Percentiles rank a stretch among this genome's conserved stretches.
phyloP scores from a whole-genome alignment of 176 grass and related monocot genomes.

The Zoysia pacifica region DNA sequence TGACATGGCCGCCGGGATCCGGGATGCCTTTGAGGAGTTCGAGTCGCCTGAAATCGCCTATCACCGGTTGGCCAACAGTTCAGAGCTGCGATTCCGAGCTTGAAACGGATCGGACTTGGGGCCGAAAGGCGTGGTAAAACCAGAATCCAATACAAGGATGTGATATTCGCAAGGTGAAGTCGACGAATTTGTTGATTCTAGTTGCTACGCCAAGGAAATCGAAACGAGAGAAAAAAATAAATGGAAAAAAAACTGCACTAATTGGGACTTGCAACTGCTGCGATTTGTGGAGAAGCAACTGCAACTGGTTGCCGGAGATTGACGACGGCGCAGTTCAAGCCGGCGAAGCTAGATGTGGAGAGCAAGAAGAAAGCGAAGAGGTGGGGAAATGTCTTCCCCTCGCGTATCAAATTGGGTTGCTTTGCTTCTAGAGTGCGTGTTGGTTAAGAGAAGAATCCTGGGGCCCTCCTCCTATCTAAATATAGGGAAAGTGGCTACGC shows the following conservation, averaged over 20 bases:
- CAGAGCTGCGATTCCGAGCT: not conserved
- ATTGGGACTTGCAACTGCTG: not conserved
- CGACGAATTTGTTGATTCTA: conserved; percentile 31
- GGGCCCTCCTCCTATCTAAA: conserved; percentile 39
- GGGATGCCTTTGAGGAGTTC: conserved; percentile 29
- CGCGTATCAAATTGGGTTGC: conserved; percentile 42
- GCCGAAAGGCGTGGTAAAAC: not conserved
- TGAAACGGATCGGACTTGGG: not conserved
- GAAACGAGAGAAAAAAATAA: not conserved
- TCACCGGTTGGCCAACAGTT: not conserved
- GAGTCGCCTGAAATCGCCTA: conserved; percentile 1
- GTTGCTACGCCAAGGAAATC: not conserved
- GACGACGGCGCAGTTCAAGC: not conserved
- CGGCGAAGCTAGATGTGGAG: conserved; percentile 8
- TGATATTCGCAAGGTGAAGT: conserved; percentile 9
- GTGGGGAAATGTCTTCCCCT: conserved; percentile 39
- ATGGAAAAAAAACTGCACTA: not conserved
- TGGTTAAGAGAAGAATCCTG: conserved; percentile 42
- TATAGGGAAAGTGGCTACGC: conserved; percentile 35
- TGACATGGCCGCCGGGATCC: conserved; percentile 54
- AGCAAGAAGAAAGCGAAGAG: not conserved
- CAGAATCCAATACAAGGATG: conserved; percentile 10
- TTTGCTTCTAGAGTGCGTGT: conserved; percentile 19
- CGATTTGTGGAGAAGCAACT: not conserved
- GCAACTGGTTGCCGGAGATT: not conserved